phyloP scores from a whole-genome alignment of 768 basidiomycete species.

The Termitomyces sp. region DNA sequence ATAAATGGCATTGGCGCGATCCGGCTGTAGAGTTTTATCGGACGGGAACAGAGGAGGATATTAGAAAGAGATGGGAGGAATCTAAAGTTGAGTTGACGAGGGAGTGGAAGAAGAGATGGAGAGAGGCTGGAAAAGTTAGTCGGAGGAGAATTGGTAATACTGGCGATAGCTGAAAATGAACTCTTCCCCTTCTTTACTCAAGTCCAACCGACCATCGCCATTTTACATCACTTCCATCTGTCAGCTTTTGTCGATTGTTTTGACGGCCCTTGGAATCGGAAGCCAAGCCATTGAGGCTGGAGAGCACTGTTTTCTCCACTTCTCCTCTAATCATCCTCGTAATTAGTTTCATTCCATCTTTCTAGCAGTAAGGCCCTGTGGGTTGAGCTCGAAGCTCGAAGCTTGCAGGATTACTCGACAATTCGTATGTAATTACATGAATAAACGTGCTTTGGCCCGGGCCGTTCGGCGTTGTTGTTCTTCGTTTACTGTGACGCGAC shows the following conservation, averaged over 20 bases:
- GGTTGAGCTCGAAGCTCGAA: not conserved
- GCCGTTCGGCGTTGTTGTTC: not conserved
- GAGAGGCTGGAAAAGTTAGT: constrained; percentile 68
- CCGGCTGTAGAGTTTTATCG: constrained; percentile 39
- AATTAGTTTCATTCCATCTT: too few species aligned
- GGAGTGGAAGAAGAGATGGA: constrained; percentile 74
- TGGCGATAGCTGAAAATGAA: constrained; percentile 15
- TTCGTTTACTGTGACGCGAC: too few species aligned
- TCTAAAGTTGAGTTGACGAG: constrained; percentile 60
- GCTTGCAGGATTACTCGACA: not conserved
- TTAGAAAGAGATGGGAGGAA: constrained; percentile 67
- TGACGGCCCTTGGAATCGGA: too few species aligned
- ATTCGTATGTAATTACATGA: not conserved
- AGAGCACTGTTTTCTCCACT: too few species aligned
- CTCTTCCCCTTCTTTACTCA: not conserved
- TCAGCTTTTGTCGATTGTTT: not conserved
- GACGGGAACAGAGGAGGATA: constrained; percentile 53
- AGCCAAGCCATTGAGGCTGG: too few species aligned
- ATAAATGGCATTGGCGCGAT: constrained; percentile 45
- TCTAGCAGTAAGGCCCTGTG: not conserved
- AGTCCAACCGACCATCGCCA: not conserved
- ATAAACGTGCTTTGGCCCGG: not conserved
- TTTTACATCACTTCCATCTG: not conserved
- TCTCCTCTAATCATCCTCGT: too few species aligned
- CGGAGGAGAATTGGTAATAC: constrained; percentile 42